Conservation (phyloP, 2,329 filamentous ascomycete species). For the Fusarium brachygibbosum region DNA sequence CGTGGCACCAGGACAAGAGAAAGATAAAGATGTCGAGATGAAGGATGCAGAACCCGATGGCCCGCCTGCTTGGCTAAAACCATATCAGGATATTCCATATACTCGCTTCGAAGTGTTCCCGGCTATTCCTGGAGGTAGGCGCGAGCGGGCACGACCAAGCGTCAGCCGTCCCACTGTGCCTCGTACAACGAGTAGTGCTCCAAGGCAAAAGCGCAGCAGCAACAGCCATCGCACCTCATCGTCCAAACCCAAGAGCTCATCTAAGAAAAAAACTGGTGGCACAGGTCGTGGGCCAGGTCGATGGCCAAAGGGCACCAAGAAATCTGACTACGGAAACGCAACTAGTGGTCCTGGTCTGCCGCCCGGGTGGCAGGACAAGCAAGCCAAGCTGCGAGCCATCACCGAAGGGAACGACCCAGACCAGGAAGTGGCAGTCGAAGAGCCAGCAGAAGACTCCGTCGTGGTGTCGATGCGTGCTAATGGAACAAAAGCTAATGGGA, state of each 20-base stretch:
- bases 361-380: constrained; percentile 64
- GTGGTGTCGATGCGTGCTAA: constrained; percentile 48
- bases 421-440: constrained; percentile 26
- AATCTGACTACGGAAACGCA: constrained; percentile 76
- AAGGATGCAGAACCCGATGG: constrained; percentile 49
- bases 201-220: constrained; percentile 58
- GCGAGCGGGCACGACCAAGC: constrained; percentile 61
- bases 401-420: constrained; percentile 35
- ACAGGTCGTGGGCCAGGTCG: constrained; percentile 74
- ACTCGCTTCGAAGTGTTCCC: constrained; percentile 85
- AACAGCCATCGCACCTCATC: constrained; percentile 50
- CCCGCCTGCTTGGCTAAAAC: constrained; percentile 58
- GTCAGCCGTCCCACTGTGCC: constrained; percentile 56
- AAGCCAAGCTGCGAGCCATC: constrained; percentile 34
- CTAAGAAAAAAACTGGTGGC: constrained; percentile 69
- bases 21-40: constrained; percentile 49
- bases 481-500: constrained; percentile 39
- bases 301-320: constrained; percentile 77
- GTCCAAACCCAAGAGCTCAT: constrained; percentile 52
- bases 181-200: constrained; percentile 53
- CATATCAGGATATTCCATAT: constrained; percentile 72
- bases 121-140: constrained; percentile 66
- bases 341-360: constrained; percentile 74
- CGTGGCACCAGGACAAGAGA: constrained; percentile 52
- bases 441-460: constrained; percentile 53